Conservation (phyloP, 164 flowering plant genomes). For the Vitis rotundifolia region DNA sequence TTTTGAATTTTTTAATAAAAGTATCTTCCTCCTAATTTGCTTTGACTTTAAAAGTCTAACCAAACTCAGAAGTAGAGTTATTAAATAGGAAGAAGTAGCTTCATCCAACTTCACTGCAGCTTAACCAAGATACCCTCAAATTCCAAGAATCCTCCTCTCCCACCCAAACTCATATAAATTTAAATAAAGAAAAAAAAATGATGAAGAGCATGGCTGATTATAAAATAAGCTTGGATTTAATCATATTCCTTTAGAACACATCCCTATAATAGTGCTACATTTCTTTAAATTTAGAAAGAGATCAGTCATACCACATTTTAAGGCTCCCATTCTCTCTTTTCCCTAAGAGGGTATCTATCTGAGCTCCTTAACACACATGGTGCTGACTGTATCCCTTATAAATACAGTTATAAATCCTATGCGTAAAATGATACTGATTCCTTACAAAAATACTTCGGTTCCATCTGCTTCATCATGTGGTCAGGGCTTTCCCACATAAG, state of each 20-base stretch:
- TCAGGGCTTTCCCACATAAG: slow-evolving; percentile 6
- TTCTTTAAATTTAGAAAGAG: slow-evolving; percentile 11
- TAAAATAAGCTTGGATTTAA: slow-evolving; percentile 2
- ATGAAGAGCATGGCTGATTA: no score
- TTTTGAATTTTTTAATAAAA: no score
- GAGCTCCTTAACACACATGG: slow-evolving; percentile 9
- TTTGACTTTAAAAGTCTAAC: no score
- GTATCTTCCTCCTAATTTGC: no score
- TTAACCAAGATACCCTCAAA: no score
- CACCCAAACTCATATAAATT: no score
- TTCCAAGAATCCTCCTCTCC: no score
- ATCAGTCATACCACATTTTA: neutral
- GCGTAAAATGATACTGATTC: neutral
- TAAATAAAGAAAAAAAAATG: no score
- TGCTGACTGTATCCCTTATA: slow-evolving; percentile 25
- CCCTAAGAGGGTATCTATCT: neutral
- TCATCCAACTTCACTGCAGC: no score
- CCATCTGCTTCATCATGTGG: slow-evolving; percentile 1
- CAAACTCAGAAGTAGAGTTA: no score
- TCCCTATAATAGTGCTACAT: slow-evolving; percentile 23
- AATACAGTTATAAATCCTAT: neutral
- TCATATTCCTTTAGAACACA: slow-evolving; percentile 19
- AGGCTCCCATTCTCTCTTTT: slow-evolving; percentile 4
- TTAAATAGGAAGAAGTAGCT: no score
- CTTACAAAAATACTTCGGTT: slow-evolving; percentile 12